phyloP scores from a whole-genome alignment of 306 rosid genomes.

The Cicer chorassanicum region DNA sequence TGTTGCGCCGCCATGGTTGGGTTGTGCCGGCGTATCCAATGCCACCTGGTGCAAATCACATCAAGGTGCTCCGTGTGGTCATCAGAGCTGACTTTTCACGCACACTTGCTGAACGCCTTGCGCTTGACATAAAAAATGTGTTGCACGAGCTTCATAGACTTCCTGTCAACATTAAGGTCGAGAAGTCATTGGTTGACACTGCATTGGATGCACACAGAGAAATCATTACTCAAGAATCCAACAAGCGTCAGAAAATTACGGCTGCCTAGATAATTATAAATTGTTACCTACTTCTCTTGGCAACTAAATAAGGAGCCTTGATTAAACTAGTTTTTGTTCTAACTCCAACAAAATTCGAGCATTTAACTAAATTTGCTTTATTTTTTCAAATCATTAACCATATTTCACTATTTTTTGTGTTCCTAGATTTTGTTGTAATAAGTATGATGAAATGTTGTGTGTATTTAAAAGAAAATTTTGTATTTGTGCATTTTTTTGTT shows the following conservation, averaged over 20 bases:
- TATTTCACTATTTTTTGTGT: conserved; percentile 7
- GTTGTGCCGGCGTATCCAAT: conserved; percentile 69
- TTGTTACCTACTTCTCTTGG: conserved; percentile 2
- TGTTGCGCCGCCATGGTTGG: conserved; percentile 62
- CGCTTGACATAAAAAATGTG: conserved; percentile 51
- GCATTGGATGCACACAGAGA: conserved; percentile 42
- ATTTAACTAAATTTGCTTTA: conserved; percentile 10
- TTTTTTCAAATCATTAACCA: neutral
- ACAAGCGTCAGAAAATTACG: conserved; percentile 44
- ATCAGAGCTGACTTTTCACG: conserved; percentile 61
- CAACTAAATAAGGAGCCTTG: conserved; percentile 28
- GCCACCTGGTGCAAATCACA: conserved; percentile 63
- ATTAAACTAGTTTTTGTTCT: conserved; percentile 15
- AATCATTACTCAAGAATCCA: conserved; percentile 47
- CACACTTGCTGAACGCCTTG: conserved; percentile 58
- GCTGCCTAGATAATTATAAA: conserved; percentile 29
- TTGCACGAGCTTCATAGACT: conserved; percentile 52
- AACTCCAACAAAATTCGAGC: conserved; percentile 16
- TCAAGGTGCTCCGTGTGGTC: conserved; percentile 62
- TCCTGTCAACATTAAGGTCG: conserved; percentile 15
- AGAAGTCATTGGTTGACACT: conserved; percentile 7
- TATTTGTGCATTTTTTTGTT: neutral
- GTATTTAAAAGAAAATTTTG: neutral
- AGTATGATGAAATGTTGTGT: neutral
- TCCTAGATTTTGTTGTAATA: neutral